Conservation (phyloP, 345 rosid species). For the Passiflora organensis region DNA sequence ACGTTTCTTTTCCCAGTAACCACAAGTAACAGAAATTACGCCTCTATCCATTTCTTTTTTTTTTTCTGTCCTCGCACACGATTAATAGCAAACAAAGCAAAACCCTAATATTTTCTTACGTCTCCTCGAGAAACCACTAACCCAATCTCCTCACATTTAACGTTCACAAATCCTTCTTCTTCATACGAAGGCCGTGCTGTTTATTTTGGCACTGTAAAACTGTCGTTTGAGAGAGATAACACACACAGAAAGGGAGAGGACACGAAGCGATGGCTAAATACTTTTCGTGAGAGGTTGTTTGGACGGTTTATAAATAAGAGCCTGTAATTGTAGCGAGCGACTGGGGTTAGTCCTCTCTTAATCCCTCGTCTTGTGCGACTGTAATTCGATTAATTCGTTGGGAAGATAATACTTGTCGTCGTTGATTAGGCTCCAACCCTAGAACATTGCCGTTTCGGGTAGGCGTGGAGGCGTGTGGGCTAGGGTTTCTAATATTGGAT, state of each 20-base stretch:
- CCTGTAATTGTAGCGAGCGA: not conserved
- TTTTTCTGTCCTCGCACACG: too few relatives aligned
- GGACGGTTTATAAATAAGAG: constrained; percentile 26
- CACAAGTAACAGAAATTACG: too few relatives aligned
- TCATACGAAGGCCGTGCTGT: too few relatives aligned
- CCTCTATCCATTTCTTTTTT: too few relatives aligned
- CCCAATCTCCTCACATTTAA: not conserved
- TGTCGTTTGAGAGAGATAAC: constrained; percentile 22
- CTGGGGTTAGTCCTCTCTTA: constrained; percentile 30
- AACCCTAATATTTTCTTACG: constrained; percentile 43
- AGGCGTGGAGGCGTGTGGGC: not conserved
- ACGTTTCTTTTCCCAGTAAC: too few relatives aligned
- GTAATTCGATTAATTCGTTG: not conserved
- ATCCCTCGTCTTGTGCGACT: constrained; percentile 3
- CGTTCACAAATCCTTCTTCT: too few relatives aligned
- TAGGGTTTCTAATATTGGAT: constrained; percentile 25
- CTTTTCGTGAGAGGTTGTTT: constrained; percentile 22
- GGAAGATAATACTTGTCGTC: not conserved
- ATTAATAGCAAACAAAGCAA: constrained; percentile 41
- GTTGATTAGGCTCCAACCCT: constrained; percentile 25
- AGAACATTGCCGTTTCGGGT: constrained; percentile 19
- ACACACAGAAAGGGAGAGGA: constrained; percentile 20
- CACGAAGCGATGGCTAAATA: not conserved
- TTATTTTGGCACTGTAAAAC: not conserved
- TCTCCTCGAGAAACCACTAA: not conserved